phyloP scores from a whole-genome alignment of 768 basidiomycete genomes.

The Gelatoporia subvermispora region DNA sequence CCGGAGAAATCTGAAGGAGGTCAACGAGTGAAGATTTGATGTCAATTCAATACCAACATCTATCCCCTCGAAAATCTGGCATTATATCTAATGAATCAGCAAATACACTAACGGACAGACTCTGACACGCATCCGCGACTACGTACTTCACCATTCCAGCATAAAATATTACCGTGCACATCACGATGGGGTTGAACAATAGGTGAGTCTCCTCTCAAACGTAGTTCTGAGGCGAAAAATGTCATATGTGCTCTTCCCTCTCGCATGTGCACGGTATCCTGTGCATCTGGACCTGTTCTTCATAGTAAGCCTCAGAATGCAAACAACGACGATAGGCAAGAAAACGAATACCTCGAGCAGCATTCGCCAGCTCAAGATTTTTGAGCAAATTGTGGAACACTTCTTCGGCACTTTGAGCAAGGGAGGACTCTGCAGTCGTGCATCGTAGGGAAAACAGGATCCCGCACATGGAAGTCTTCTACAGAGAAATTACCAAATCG shows the following conservation, averaged over 20 bases:
- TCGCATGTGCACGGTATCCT: conserved; percentile 27
- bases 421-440: conserved; percentile 2
- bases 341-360: conserved; percentile 47
- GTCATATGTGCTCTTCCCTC: conserved; percentile 30
- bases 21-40: too few species aligned
- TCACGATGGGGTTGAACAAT: conserved; percentile 64
- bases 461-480: conserved; percentile 53
- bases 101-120: not conserved
- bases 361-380: conserved; percentile 45
- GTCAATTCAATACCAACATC: conserved; percentile 40
- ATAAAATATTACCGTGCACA: conserved; percentile 52
- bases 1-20: conserved; percentile 40
- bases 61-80: conserved; percentile 79
- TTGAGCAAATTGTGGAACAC: conserved; percentile 20
- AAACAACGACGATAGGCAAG: too few species aligned
- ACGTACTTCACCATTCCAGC: conserved; percentile 83
- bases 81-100: not conserved
- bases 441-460: conserved; percentile 49
- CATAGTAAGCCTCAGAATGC: not conserved
- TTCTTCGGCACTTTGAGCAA: conserved; percentile 8
- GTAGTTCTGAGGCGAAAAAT: conserved; percentile 74
- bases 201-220: conserved; percentile 53
- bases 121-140: not conserved
- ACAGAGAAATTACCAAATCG: conserved; percentile 1
- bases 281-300: conserved; percentile 61